Conservation (phyloP, 257 asterid genomes). For the Coffea eugenioides region DNA sequence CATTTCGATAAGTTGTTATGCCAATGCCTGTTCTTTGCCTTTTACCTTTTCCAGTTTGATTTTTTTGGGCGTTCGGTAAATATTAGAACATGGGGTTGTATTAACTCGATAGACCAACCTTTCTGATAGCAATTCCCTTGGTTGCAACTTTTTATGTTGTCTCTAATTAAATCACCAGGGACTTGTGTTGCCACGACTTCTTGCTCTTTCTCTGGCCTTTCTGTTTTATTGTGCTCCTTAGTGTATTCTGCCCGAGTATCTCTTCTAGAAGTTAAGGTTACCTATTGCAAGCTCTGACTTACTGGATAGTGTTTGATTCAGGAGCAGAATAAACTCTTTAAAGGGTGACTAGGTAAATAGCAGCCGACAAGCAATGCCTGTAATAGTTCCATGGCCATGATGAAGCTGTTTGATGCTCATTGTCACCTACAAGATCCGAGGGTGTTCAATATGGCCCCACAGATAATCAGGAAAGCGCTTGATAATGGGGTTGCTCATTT, state of each 20-base stretch:
- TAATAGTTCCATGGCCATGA: conserved; percentile 27
- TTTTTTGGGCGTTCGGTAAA: not conserved
- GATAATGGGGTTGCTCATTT: conserved; percentile 74
- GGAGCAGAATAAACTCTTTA: not conserved
- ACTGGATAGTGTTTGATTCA: not conserved
- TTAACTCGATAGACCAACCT: not conserved
- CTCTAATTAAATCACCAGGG: not conserved
- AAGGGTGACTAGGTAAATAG: not conserved
- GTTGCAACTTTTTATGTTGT: not conserved
- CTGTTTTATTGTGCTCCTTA: not conserved
- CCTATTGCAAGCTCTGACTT: not conserved
- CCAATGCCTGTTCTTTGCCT: not conserved
- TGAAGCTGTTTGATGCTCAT: conserved; percentile 84
- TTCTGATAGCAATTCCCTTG: not conserved
- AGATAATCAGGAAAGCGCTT: conserved; percentile 52
- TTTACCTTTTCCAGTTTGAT: not conserved
- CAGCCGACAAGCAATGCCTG: not conserved
- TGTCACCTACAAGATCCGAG: conserved; percentile 93
- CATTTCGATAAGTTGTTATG: not conserved
- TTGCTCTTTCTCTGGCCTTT: not conserved
- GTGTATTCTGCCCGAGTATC: not conserved
- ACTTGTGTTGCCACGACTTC: not conserved
- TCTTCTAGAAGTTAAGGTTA: not conserved
- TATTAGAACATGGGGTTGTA: not conserved
- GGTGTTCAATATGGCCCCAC: conserved; percentile 50